phyloP scores from a whole-genome alignment of 768 basidiomycete genomes.

The Tulasnella sp. region DNA sequence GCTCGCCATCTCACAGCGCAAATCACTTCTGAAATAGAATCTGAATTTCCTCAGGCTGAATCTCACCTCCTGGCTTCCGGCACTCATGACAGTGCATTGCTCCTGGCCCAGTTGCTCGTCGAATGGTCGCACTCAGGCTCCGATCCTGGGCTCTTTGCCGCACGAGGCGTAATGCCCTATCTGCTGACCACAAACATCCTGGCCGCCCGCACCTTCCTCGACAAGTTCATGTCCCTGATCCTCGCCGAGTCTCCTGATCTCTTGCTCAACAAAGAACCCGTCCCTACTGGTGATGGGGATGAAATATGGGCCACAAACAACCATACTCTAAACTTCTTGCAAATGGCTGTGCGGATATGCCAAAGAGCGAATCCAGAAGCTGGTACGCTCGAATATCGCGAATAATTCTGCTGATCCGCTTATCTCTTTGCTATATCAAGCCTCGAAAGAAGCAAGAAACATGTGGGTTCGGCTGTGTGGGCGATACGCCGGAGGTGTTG shows the following conservation, averaged over 20 bases:
- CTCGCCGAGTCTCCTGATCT: slow-evolving; percentile 36
- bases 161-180: slow-evolving; percentile 80
- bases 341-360: slow-evolving; percentile 77
- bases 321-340: slow-evolving; percentile 71
- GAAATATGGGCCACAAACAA: slow-evolving; percentile 70
- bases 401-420: slow-evolving; percentile 22
- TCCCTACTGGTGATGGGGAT: slow-evolving; percentile 40
- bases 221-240: slow-evolving; percentile 57
- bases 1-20: neutral
- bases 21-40: slow-evolving; percentile 52
- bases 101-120: slow-evolving; percentile 75
- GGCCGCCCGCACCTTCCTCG: slow-evolving; percentile 86
- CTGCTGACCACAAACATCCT: slow-evolving; percentile 79
- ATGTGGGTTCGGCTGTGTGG: slow-evolving; percentile 73
- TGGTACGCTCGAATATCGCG: neutral
- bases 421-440: slow-evolving; percentile 66
- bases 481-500: slow-evolving; percentile 45
- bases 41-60: slow-evolving; percentile 61
- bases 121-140: slow-evolving; percentile 52
- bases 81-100: slow-evolving; percentile 75
- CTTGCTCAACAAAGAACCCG: slow-evolving; percentile 28
- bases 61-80: slow-evolving; percentile 73
- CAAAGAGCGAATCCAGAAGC: slow-evolving; percentile 32
- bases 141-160: slow-evolving; percentile 61
- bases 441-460: slow-evolving; percentile 46